Percentiles rank a stretch among this genome's conserved stretches.
Conservation (phyloP, 768 basidiomycete species). For the Suillus spraguei region DNA sequence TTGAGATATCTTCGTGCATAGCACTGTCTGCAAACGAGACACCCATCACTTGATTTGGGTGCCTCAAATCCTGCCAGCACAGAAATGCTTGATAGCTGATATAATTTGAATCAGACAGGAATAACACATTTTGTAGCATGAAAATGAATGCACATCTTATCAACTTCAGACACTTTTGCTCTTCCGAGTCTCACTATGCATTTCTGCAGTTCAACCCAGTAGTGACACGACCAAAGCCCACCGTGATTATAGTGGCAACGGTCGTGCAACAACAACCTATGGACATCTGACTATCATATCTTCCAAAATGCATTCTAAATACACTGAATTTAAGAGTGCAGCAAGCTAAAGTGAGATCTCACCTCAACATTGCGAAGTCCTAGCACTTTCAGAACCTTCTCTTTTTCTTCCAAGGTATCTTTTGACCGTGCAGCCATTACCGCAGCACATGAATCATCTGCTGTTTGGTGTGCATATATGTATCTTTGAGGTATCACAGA, state of each 20-base stretch:
- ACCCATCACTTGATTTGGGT: constrained; percentile 29
- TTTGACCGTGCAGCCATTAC: constrained; percentile 17
- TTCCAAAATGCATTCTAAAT: constrained; percentile 37
- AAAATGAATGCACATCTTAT: constrained; percentile 24
- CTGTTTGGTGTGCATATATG: constrained; percentile 27
- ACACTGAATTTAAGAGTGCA: background rate
- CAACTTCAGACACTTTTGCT: constrained; percentile 9
- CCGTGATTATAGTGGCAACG: constrained; percentile 39
- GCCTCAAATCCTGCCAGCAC: constrained; percentile 36
- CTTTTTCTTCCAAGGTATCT: constrained; percentile 19
- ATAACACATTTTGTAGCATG: background rate
- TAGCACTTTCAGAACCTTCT: constrained; percentile 14
- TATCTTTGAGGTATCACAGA: constrained; percentile 16
- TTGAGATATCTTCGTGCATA: constrained; percentile 40
- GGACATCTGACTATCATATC: constrained; percentile 35
- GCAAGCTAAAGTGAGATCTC: constrained; percentile 3
- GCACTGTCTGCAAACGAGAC: constrained; percentile 35
- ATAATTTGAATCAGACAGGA: background rate
- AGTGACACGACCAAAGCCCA: constrained; percentile 38
- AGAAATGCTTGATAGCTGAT: constrained; percentile 32
- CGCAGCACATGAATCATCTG: constrained; percentile 14
- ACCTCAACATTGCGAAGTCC: constrained; percentile 22
- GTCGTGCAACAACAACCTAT: constrained; percentile 38
- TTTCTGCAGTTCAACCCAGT: constrained; percentile 24
- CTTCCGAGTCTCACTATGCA: constrained; percentile 19